A percentile compares a stretch with the other conserved stretches of the same genome.
Evolutionary conservation across 495 filamentous ascomycete genomes (phyloP).

Genomic region (Podospora tetraspora): DNA sequence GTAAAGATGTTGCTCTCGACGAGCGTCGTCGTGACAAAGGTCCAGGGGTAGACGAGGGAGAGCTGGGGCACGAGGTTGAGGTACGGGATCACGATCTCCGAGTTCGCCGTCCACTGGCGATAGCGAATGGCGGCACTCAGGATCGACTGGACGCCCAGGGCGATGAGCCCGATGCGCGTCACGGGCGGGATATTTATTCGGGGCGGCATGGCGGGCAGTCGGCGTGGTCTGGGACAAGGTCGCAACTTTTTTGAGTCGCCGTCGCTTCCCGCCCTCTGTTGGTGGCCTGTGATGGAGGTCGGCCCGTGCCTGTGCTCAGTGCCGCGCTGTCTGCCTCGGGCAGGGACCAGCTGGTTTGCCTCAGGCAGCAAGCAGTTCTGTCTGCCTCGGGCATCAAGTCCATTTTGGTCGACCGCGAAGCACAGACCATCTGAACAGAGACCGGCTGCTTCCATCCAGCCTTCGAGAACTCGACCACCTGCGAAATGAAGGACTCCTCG

Average conservation of each 20-base stretch:
- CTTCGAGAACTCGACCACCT: slow-evolving; percentile 10
- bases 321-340: not conserved
- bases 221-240: slow-evolving; percentile 3
- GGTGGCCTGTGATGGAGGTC: slow-evolving; percentile 2
- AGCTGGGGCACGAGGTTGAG: slow-evolving; percentile 78
- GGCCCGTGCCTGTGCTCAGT: not conserved
- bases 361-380: not conserved
- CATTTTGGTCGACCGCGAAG: not conserved
- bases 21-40: slow-evolving; percentile 76
- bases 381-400: not conserved
- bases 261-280: slow-evolving; percentile 3
- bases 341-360: not conserved
- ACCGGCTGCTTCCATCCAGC: slow-evolving; percentile 6
- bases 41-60: slow-evolving; percentile 88
- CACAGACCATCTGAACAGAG: not conserved
- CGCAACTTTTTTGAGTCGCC: not conserved
- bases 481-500: slow-evolving; percentile 8
- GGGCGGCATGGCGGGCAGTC: slow-evolving; percentile 57
- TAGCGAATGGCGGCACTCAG: slow-evolving; percentile 76
- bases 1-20: slow-evolving; percentile 94
- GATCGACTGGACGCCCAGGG: slow-evolving; percentile 68
- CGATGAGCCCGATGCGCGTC: slow-evolving; percentile 73
- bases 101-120: slow-evolving; percentile 52
- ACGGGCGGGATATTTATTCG: slow-evolving; percentile 90
- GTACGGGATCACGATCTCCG: slow-evolving; percentile 68